phyloP scores from a whole-genome alignment of 345 rosid species.

The Triadica sebifera region DNA sequence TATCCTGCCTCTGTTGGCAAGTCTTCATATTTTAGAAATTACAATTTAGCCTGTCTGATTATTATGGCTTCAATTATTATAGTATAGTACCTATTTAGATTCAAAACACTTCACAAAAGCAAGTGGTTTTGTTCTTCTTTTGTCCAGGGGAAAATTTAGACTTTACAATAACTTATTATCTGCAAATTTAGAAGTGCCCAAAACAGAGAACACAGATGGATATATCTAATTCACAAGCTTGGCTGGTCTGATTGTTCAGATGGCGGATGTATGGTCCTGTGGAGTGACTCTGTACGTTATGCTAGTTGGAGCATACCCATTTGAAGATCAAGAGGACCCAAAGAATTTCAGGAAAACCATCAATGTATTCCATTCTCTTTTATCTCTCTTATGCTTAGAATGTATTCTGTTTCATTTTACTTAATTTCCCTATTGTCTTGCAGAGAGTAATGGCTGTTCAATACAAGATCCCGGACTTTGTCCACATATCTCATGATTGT shows the following conservation, averaged over 20 bases:
- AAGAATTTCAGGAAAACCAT: constrained; percentile 90
- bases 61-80: neutral
- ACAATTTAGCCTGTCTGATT: neutral
- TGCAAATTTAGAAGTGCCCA: neutral
- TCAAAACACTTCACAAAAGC: neutral
- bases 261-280: constrained; percentile 97
- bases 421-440: constrained; percentile 19
- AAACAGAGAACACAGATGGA: neutral
- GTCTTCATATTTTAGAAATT: neutral
- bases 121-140: neutral
- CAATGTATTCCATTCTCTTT: constrained; percentile 36
- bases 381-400: neutral
- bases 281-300: constrained; percentile 92
- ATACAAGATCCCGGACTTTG: constrained; percentile 85
- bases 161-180: neutral
- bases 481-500: constrained; percentile 85
- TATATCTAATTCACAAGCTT: neutral
- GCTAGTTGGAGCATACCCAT: constrained; percentile 97
- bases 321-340: constrained; percentile 83
- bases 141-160: neutral
- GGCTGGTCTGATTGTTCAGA: constrained; percentile 36
- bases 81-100: neutral
- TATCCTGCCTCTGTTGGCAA: neutral
- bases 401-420: neutral
- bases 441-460: constrained; percentile 89